These are phyloP conservation scores for Psilocybe tampanensis DNA, from an alignment of 768 basidiomycete species.

Conservation along the genomic window DNA sequence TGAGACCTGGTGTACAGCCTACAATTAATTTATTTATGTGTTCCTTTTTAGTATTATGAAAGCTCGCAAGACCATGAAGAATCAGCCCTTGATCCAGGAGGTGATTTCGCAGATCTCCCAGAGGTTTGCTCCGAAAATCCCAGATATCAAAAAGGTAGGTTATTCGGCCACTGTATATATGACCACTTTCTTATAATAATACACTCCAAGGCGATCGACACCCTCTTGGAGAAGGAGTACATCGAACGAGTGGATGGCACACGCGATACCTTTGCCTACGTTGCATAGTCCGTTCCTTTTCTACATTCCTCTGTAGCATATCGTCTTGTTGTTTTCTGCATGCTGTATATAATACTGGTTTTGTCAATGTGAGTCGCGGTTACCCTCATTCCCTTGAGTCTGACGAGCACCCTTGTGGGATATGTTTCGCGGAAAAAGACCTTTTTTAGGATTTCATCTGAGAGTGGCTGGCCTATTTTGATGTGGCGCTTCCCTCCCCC, in stretches of 20 bases:
- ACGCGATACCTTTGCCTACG: slow-evolving; percentile 85
- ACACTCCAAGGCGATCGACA: slow-evolving; percentile 78
- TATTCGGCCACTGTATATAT: background rate
- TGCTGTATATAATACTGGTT: slow-evolving; percentile 24
- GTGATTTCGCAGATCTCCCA: slow-evolving; percentile 88
- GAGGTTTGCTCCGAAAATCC: slow-evolving; percentile 90
- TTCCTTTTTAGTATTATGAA: slow-evolving; percentile 80
- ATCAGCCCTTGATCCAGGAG: slow-evolving; percentile 87
- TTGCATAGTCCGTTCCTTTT: slow-evolving; percentile 48
- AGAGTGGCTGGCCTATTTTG: background rate
- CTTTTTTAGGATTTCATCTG: slow-evolving; percentile 5
- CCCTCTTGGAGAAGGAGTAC: slow-evolving; percentile 95
- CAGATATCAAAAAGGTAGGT: slow-evolving; percentile 92
- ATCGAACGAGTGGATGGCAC: slow-evolving; percentile 92
- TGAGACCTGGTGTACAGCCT: slow-evolving; percentile 26
- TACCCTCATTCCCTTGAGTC: slow-evolving; percentile 4
- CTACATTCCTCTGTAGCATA: slow-evolving; percentile 13
- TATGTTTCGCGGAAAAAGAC: slow-evolving; percentile 1
- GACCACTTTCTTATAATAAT: background rate
- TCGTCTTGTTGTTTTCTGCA: slow-evolving; percentile 12
- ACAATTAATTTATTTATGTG: slow-evolving; percentile 2
- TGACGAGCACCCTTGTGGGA: slow-evolving; percentile 1
- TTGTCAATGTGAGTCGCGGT: slow-evolving; percentile 15
- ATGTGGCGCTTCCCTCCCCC: background rate
- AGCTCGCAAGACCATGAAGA: slow-evolving; percentile 94